Conservation (phyloP, 805 yeast genomes). For the Sugiyamaella mastotermitis region DNA sequence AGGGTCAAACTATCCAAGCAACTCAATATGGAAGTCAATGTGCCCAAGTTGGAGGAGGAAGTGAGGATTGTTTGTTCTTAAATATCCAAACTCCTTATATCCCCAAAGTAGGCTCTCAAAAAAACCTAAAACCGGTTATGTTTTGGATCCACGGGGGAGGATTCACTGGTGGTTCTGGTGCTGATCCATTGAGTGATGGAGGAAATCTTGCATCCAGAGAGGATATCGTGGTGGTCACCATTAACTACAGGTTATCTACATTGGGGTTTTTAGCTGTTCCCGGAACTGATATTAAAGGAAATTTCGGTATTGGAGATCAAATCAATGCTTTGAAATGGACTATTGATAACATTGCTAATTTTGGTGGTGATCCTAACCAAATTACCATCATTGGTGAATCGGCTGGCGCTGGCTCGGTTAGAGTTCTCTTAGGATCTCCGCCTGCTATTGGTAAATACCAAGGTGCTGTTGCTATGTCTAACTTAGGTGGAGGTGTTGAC, state of each 20-base stretch:
- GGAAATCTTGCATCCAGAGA: slow-evolving; percentile 18
- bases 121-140: slow-evolving; percentile 23
- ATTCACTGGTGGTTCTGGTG: slow-evolving; percentile 28
- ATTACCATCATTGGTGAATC: slow-evolving; percentile 36
- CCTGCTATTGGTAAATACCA: slow-evolving; percentile 15
- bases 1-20: not conserved
- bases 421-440: slow-evolving; percentile 16
- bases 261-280: slow-evolving; percentile 31
- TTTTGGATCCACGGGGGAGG: slow-evolving; percentile 37
- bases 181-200: slow-evolving; percentile 24
- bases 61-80: slow-evolving; percentile 29
- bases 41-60: not conserved
- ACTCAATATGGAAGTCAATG: not conserved
- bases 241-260: slow-evolving; percentile 33
- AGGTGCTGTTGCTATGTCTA: slow-evolving; percentile 13
- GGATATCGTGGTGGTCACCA: slow-evolving; percentile 25
- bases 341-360: slow-evolving; percentile 29
- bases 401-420: slow-evolving; percentile 31
- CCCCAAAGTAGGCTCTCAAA: slow-evolving; percentile 17
- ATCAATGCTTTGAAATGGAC: slow-evolving; percentile 34
- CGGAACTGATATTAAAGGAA: slow-evolving; percentile 22
- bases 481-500: not conserved
- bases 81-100: slow-evolving; percentile 17
- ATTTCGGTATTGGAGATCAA: slow-evolving; percentile 35
- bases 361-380: slow-evolving; percentile 34